A percentile compares a stretch with the other conserved stretches of the same genome.
phyloP scores from a whole-genome alignment of 2,329 filamentous ascomycete species.

The Purpureocillium takamizusanense region DNA sequence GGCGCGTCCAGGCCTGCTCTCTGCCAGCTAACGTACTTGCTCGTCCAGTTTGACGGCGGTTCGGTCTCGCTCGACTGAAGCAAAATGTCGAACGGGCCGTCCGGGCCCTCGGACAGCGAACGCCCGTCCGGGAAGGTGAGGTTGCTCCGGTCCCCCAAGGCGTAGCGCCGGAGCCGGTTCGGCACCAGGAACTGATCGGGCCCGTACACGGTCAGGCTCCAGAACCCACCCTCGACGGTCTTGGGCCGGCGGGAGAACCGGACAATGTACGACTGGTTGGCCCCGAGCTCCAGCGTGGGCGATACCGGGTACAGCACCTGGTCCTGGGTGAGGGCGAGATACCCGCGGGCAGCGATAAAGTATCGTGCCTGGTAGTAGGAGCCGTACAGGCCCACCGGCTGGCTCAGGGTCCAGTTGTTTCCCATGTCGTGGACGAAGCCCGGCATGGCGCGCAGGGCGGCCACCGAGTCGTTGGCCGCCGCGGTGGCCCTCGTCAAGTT shows the following conservation, averaged over 20 bases:
- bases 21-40: constrained; percentile 2
- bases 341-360: neutral
- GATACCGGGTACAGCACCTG: too few species aligned
- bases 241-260: constrained; percentile 7
- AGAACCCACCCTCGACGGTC: constrained; percentile 10
- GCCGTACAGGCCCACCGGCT: neutral
- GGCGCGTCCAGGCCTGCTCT: too few species aligned
- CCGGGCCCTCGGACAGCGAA: constrained; percentile 2
- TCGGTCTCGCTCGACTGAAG: constrained; percentile 14
- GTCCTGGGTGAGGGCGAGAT: neutral
- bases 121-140: constrained; percentile 16
- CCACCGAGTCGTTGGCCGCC: constrained; percentile 3
- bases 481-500: constrained; percentile 5
- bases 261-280: constrained; percentile 4
- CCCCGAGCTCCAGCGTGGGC: neutral
- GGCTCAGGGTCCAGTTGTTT: constrained; percentile 1
- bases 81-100: constrained; percentile 14
- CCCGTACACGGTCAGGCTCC: constrained; percentile 18
- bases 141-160: constrained; percentile 14
- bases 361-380: neutral
- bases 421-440: neutral
- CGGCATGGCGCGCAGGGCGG: neutral
- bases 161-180: constrained; percentile 14
- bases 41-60: constrained; percentile 16
- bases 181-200: constrained; percentile 11